Base-by-base conservation (phyloP, 108 stramenopile species). In the Aurantiochytrium sp. region DNA sequence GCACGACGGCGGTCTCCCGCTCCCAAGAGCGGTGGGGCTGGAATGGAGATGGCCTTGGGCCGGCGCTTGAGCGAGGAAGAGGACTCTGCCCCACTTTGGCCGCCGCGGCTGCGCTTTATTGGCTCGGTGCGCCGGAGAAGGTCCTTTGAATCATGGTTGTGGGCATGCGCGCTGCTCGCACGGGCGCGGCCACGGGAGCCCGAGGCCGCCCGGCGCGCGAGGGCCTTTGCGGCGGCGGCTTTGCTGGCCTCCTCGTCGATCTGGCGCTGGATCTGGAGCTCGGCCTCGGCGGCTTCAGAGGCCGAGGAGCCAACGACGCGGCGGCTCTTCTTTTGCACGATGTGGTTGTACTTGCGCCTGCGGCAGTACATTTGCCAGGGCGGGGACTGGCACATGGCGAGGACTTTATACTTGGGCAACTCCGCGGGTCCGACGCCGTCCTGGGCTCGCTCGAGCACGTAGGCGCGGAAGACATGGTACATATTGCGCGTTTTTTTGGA, bases 301-400 rank as follows among this genome's bases (percentile, higher is more conserved):
- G 64, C 64, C 42, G 64, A 69, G 18, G 64, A 69, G 25, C 64
- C 64, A 2, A 69, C 64, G 21, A 69, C 64, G 4, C 64, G 64
- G 4, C 64, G 64, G 64, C 64, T 69, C 42, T 69, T 69, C 64
- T 69, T 69, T 42, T 69, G 64, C 64, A 69, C 64, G 4, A 69
- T 69, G 25, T 69, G 64, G 76, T 83, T 53, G 25, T 83, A 53
- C 76, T 83, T 83, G 25, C 76, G 45, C n/a, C 76, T 43, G 19
- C 76, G 76, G 76, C 76, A 83, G 51, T 83, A 83, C 76, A 83
- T 83, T 23, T 83, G 76, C 76, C 76, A 83, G 25, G 76, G 49
- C n/a, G 76, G 76, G 19, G 76, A 83, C 25, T 83, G 49, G 51
- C 76, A 83, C 19, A 47, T 35, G 19, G 76, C 76, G 14, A 83